A percentile compares a stretch with the other conserved stretches of the same genome.
These are phyloP conservation scores for Mimosa pudica DNA, from an alignment of 306 rosid genomes.

Conservation along the genomic window DNA sequence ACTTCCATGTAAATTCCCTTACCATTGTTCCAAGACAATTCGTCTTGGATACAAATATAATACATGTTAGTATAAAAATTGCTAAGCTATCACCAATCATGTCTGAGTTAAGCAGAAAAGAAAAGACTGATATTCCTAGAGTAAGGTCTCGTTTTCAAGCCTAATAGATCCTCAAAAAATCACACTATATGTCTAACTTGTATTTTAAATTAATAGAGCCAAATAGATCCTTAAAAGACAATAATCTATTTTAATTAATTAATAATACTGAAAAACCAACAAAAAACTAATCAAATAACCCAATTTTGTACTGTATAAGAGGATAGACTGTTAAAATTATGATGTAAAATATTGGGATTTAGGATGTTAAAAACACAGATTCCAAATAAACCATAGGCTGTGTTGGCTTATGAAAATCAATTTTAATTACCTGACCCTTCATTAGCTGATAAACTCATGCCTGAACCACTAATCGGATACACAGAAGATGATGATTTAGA, in stretches of 20 bases:
- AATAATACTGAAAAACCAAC: neutral
- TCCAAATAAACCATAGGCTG: slow-evolving; percentile 42
- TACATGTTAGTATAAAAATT: neutral
- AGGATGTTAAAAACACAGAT: slow-evolving; percentile 22
- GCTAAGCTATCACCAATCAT: neutral
- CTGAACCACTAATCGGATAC: slow-evolving; percentile 46
- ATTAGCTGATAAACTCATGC: slow-evolving; percentile 39
- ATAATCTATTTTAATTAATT: neutral
- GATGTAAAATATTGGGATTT: slow-evolving; percentile 7
- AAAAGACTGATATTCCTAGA: neutral
- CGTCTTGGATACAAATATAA: too few species aligned
- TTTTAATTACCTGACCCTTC: slow-evolving; percentile 34
- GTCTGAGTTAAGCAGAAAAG: neutral
- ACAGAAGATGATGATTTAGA: slow-evolving; percentile 47
- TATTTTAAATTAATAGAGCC: neutral
- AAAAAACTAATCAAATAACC: neutral
- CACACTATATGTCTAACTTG: neutral
- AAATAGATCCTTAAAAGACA: neutral
- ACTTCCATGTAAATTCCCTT: too few species aligned
- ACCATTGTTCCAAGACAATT: too few species aligned
- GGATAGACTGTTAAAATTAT: slow-evolving; percentile 1
- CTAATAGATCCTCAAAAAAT: neutral
- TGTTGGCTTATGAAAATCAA: slow-evolving; percentile 39
- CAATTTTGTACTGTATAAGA: neutral
- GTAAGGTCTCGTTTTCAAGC: neutral